A percentile compares a stretch with the other conserved stretches of the same genome.
These are phyloP conservation scores for Corymbia calophylla DNA, from an alignment of 441 rosid genomes.

Conservation along the genomic window DNA sequence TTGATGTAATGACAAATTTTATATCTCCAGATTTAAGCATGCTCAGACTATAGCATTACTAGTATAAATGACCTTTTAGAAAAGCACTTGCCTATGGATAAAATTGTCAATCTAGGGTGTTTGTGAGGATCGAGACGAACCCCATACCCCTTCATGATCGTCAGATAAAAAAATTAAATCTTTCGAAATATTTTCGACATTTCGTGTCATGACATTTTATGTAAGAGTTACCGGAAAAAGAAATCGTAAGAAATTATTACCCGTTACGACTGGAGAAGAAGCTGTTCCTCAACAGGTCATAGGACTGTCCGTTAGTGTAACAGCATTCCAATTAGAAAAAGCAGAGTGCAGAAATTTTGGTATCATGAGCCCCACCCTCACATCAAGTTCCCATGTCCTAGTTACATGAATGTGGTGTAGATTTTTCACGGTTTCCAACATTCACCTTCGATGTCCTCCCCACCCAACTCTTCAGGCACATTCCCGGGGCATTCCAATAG, in stretches of 20 bases:
- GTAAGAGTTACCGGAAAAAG: accelerated
- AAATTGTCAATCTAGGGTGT: neutral
- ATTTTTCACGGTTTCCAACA: neutral
- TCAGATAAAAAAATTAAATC: neutral
- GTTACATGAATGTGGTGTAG: neutral
- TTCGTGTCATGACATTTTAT: neutral
- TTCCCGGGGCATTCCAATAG: neutral
- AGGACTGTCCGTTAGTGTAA: neutral
- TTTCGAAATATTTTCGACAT: neutral
- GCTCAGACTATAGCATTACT: neutral
- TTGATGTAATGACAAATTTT: neutral
- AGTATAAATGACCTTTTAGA: neutral
- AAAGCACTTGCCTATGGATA: neutral
- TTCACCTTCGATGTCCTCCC: neutral
- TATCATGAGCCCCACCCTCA: neutral
- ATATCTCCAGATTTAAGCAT: too few relatives aligned
- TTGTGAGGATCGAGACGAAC: neutral
- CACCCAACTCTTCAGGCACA: neutral
- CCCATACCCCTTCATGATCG: neutral
- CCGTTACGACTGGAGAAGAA: neutral
- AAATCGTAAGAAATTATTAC: neutral
- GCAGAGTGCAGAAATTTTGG: neutral
- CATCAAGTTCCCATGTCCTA: neutral
- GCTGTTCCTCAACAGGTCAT: neutral
- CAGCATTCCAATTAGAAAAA: neutral